Evolutionary conservation across 371 early-diverging fungal species (phyloP).

Genomic region (Mycotypha africana): DNA sequence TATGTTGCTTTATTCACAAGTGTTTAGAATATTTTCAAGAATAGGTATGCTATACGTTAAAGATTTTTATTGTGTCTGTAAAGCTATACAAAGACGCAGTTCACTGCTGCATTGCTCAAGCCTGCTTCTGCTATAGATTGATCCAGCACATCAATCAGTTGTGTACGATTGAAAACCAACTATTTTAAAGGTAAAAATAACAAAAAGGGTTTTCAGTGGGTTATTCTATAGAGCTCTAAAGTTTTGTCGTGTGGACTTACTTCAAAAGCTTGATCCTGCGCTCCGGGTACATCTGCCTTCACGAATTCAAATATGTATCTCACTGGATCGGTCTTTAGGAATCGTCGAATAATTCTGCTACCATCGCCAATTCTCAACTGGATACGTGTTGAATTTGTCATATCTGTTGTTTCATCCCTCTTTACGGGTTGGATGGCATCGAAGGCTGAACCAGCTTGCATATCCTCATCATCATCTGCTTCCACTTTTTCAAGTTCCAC

Average conservation of each 20-base stretch:
- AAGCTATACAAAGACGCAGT: slow-evolving; percentile 38
- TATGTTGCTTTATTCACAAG: too few relatives aligned
- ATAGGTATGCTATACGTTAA: too few relatives aligned
- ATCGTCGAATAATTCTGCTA: slow-evolving; percentile 56
- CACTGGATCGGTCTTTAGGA: slow-evolving; percentile 61
- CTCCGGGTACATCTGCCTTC: slow-evolving; percentile 59
- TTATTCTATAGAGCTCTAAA: too few relatives aligned
- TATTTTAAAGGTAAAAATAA: too few relatives aligned
- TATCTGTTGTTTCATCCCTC: slow-evolving; percentile 48
- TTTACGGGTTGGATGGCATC: slow-evolving; percentile 44
- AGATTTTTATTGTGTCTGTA: too few relatives aligned
- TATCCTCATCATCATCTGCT: slow-evolving; percentile 16
- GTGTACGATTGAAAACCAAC: slow-evolving; percentile 60
- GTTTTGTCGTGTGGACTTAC: too few relatives aligned
- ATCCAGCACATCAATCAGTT: slow-evolving; percentile 52
- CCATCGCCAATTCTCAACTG: slow-evolving; percentile 72
- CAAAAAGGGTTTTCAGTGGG: too few relatives aligned
- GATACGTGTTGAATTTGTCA: slow-evolving; percentile 57
- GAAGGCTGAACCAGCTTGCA: slow-evolving; percentile 26
- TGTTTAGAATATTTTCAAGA: too few relatives aligned
- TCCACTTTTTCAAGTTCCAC: slow-evolving; percentile 1
- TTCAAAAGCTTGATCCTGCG: slow-evolving; percentile 63
- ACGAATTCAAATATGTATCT: slow-evolving; percentile 63
- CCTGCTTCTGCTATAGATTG: slow-evolving; percentile 65
- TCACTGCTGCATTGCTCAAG: slow-evolving; percentile 56